Conservation (phyloP, 2,329 filamentous ascomycete species). For the Thielaviopsis populi region DNA sequence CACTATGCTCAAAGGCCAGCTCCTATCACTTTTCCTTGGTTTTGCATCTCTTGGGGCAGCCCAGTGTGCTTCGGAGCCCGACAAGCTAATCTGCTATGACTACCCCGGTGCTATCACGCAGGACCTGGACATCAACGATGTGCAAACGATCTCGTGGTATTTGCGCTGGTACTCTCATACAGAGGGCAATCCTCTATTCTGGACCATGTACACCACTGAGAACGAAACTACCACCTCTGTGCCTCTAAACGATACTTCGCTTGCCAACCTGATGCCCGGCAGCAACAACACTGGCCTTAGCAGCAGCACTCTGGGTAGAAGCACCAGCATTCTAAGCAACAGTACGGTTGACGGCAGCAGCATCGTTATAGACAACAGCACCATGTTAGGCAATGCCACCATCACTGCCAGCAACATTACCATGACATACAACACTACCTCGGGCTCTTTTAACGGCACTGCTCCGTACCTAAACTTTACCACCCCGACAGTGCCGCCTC, state of each 20-base stretch:
- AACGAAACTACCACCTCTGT: conserved; percentile 13
- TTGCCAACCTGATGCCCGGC: not conserved
- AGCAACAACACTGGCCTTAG: not conserved
- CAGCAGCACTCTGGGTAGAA: not conserved
- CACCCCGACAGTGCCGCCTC: not conserved
- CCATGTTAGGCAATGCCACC: not conserved
- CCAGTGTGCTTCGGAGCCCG: conserved; percentile 10
- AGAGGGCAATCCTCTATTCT: conserved; percentile 14
- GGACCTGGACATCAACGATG: conserved; percentile 12
- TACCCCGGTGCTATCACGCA: conserved; percentile 15
- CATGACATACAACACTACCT: not conserved
- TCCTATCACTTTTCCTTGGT: not conserved
- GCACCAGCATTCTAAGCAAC: not conserved
- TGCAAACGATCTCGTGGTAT: conserved; percentile 16
- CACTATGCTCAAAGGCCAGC: not conserved
- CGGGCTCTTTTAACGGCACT: not conserved
- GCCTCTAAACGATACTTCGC: conserved; percentile 10
- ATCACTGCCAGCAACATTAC: not conserved
- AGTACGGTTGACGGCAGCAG: not conserved
- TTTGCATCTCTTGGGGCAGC: not conserved
- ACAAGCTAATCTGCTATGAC: conserved; percentile 15
- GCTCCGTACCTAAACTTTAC: conserved; percentile 5
- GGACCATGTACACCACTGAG: conserved; percentile 15
- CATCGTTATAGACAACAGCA: not conserved
- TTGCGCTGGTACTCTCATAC: conserved; percentile 16